phyloP scores from a whole-genome alignment of 2,329 filamentous ascomycete species.

The Colletotrichum melonis region DNA sequence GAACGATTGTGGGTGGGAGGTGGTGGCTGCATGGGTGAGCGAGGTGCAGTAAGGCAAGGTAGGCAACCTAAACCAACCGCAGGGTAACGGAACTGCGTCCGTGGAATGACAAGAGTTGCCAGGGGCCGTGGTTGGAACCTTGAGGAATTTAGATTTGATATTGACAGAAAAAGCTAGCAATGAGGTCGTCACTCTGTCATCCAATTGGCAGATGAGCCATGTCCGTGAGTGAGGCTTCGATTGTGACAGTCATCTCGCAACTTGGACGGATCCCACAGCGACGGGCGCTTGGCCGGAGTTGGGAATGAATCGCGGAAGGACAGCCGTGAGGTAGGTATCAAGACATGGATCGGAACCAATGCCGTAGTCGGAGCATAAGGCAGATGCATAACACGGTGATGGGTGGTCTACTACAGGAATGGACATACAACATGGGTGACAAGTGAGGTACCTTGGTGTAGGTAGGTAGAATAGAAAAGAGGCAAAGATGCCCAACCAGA shows the following conservation, averaged over 20 bases:
- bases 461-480: no score
- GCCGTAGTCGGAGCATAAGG: not conserved
- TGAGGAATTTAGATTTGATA: not conserved
- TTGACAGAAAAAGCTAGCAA: not conserved
- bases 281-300: not conserved
- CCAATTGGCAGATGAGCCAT: not conserved
- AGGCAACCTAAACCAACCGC: not conserved
- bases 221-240: not conserved
- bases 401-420: no score
- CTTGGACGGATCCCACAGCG: not conserved
- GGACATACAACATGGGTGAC: no score
- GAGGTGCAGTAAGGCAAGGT: not conserved
- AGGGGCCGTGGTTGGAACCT: not conserved
- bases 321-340: not conserved
- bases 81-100: not conserved
- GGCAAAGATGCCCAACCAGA: not conserved
- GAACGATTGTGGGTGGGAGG: not conserved
- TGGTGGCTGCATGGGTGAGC: not conserved
- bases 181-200: not conserved
- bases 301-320: not conserved
- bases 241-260: conserved; percentile 5
- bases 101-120: not conserved
- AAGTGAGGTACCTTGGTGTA: not conserved
- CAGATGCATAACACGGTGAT: not conserved
- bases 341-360: not conserved